Conservation (phyloP, 2,329 filamentous ascomycete species). For the Zasmidium cellare region DNA sequence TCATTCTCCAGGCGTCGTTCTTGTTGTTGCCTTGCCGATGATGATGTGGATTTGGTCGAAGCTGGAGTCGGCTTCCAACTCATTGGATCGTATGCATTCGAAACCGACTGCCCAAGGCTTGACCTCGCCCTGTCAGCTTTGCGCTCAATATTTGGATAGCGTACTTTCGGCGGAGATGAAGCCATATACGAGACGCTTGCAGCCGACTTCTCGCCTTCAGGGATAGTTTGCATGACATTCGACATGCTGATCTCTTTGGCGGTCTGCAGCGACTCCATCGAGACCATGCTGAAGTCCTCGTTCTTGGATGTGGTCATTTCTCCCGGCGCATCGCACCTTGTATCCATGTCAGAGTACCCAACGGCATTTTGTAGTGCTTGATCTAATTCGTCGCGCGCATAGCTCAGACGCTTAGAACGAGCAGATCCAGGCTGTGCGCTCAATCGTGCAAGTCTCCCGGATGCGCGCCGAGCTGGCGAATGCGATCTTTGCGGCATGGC, state of each 20-base stretch:
- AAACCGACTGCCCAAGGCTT: conserved; percentile 1
- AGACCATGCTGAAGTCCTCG: conserved; percentile 54
- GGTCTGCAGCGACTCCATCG: conserved; percentile 46
- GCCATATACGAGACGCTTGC: conserved; percentile 31
- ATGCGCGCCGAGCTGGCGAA: conserved; percentile 13
- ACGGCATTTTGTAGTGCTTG: conserved; percentile 32
- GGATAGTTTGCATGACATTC: conserved; percentile 11
- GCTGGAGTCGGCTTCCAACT: conserved; percentile 26
- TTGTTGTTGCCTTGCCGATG: not conserved
- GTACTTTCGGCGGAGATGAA: conserved; percentile 31
- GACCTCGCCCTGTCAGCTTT: conserved; percentile 15
- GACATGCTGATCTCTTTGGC: conserved; percentile 26
- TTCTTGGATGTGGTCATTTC: conserved; percentile 50
- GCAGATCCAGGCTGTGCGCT: conserved; percentile 18
- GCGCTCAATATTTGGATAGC: conserved; percentile 23
- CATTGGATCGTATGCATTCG: conserved; percentile 24
- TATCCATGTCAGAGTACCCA: conserved; percentile 1
- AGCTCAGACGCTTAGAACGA: conserved; percentile 26
- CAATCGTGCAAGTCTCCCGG: conserved; percentile 16
- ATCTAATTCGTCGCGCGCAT: conserved; percentile 33
- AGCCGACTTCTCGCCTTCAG: conserved; percentile 17
- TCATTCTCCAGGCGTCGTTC: not conserved
- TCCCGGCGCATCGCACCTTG: conserved; percentile 27
- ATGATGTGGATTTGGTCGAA: conserved; percentile 3
- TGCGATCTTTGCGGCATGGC: conserved; percentile 9